phyloP scores from a whole-genome alignment of 2,329 filamentous ascomycete species.

The Calonectria multiphialidica region DNA sequence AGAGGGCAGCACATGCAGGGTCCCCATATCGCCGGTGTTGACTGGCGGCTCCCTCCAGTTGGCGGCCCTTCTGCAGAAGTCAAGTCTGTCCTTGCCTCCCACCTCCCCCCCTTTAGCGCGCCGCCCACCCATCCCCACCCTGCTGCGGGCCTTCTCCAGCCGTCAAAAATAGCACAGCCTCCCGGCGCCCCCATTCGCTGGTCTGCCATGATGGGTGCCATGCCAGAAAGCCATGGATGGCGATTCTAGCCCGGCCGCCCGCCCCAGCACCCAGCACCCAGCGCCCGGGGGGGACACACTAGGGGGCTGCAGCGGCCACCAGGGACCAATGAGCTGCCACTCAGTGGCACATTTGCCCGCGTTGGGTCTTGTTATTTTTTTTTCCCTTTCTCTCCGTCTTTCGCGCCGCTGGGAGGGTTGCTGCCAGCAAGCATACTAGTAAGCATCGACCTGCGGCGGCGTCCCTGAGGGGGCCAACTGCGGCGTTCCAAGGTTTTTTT shows the following conservation, averaged over 20 bases:
- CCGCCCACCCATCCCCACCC: neutral
- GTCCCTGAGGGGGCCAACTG: neutral
- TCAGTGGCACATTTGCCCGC: neutral
- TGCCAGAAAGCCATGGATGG: neutral
- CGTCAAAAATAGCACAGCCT: slow-evolving; percentile 43
- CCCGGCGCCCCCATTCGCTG: slow-evolving; percentile 19
- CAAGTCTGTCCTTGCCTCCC: neutral
- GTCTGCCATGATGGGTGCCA: slow-evolving; percentile 21
- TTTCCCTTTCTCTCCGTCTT: neutral
- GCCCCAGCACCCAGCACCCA: neutral
- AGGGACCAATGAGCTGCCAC: neutral
- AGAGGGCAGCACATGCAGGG: neutral
- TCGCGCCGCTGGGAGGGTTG: neutral
- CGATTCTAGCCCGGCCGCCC: neutral
- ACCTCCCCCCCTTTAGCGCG: neutral
- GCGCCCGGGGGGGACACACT: neutral
- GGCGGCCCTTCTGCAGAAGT: neutral
- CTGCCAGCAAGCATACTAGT: slow-evolving; percentile 9
- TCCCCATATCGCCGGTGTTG: neutral
- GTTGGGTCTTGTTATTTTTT: neutral
- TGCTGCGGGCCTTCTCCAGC: slow-evolving; percentile 16
- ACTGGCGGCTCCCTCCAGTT: neutral
- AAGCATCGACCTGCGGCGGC: neutral
- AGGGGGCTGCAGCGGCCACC: slow-evolving; percentile 7
- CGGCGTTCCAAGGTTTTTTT: neutral